A percentile compares a stretch with the other conserved stretches of the same genome.
Evolutionary conservation across 768 basidiomycete species (phyloP).

Genomic region (Russula earlei): DNA sequence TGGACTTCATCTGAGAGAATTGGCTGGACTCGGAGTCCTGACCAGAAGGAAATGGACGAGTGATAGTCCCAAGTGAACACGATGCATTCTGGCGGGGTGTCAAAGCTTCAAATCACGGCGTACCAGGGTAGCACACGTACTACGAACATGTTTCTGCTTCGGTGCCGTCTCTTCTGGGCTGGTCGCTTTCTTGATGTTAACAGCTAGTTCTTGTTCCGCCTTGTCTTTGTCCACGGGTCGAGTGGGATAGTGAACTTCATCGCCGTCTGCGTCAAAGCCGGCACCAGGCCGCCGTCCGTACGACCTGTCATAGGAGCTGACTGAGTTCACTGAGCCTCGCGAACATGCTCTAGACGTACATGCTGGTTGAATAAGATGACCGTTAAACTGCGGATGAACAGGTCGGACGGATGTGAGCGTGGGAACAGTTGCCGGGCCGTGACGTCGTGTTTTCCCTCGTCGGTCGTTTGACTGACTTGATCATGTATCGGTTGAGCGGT

Average conservation of each 20-base stretch:
- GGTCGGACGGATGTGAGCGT: neutral
- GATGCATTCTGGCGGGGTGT: conserved; percentile 68
- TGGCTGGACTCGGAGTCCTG: conserved; percentile 90
- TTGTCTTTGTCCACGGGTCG: conserved; percentile 98
- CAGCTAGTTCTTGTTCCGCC: conserved; percentile 85
- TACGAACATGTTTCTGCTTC: conserved; percentile 98
- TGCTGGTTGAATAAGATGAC: conserved; percentile 2
- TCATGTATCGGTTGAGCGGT: neutral
- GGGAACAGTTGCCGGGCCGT: conserved; percentile 1
- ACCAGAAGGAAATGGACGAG: conserved; percentile 96
- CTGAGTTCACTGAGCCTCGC: neutral
- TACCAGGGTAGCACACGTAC: conserved; percentile 38
- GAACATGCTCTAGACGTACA: neutral
- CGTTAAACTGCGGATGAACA: conserved; percentile 3
- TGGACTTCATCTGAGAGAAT: conserved; percentile 96
- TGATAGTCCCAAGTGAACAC: conserved; percentile 99
- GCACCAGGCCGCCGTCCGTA: conserved; percentile 23
- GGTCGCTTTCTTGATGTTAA: conserved; percentile 98
- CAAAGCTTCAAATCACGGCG: conserved; percentile 2
- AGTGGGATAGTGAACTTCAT: conserved; percentile 85
- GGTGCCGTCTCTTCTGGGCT: conserved; percentile 92
- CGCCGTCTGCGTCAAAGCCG: conserved; percentile 65
- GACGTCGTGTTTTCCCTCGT: too few relatives aligned
- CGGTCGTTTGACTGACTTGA: too few relatives aligned
- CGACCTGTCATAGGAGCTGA: conserved; percentile 26